Evolutionary conservation across 306 rosid genomes (phyloP), one percentile per base, ranked within the genome.

Genomic region (Prunus davidiana): DNA sequence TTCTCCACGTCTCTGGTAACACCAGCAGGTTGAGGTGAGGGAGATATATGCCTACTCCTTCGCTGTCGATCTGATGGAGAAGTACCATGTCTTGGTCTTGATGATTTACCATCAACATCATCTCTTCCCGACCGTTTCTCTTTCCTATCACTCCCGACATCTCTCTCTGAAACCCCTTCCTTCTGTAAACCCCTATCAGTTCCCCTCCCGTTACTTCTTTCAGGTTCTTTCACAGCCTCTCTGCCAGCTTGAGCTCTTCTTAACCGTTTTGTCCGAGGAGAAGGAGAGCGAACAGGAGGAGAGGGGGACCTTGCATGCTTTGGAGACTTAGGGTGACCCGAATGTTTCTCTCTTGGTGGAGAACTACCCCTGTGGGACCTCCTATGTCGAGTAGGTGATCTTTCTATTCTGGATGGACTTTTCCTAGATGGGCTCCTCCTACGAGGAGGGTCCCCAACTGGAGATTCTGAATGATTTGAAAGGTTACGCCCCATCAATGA

Each of bases 191-290:
- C 74, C 71, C 74, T 83, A 50, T 69, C 80, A 56, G 58, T 25
- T 41, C 52, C 80, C 20, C 69, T 62, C 18, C 73, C 75, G 54
- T 76, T 82, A 68, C 19, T 74, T 79, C 64, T 79, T 52, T 79
- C 86, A 12, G 38, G 82, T 58, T 72, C 84, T 72, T 78, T 76
- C 38, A 75, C 84, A 62, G 56, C 45, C n/a, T 83, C 84, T 24
- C 75, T 79, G 46, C 49, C 86, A 1, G 74, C 49, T 73, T 87
- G 89, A 66, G 72, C 74, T 87, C 68, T 86, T 85, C 73, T 90
- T 70, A 83, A 77, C 63, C 88, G 80, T 73, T 87, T 91, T 3
- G 93, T 78, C 27, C 88, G 84, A 3, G 93, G 91, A 62, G 96
- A 86, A 62, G 82, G 89, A 66, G 93, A 91, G 12, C 63, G 82